Percentiles rank a stretch among this genome's conserved stretches.
phyloP scores from a whole-genome alignment of 345 rosid species.

The Draba incana region DNA sequence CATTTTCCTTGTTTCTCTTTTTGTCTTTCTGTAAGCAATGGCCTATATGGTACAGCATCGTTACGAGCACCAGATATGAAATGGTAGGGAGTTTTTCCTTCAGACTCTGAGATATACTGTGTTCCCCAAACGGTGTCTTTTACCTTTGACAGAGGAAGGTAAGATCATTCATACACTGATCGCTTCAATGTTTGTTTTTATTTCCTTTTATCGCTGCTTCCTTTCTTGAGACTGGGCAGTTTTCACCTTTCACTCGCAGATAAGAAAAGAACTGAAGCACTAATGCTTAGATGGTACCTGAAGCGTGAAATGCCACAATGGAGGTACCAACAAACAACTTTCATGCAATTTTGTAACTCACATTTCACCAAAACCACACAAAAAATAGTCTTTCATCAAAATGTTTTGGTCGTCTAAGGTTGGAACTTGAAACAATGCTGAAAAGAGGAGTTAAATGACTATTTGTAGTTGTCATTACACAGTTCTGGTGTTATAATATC shows the following conservation, averaged over 20 bases:
- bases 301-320: conserved; percentile 74
- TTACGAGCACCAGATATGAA: conserved; percentile 64
- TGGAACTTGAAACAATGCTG: conserved; percentile 78
- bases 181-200: background rate
- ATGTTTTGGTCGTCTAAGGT: conserved; percentile 46
- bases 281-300: conserved; percentile 80
- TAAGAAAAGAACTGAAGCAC: conserved; percentile 67
- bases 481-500: too few relatives aligned
- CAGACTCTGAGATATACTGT: conserved; percentile 65
- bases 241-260: conserved; percentile 50
- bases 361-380: background rate
- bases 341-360: background rate
- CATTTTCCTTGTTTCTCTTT: background rate
- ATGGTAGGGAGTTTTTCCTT: conserved; percentile 91
- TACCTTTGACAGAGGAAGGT: conserved; percentile 86
- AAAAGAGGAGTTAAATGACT: conserved; percentile 53
- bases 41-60: conserved; percentile 74
- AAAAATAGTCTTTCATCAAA: conserved; percentile 2
- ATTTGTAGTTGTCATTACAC: too few relatives aligned
- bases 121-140: conserved; percentile 66
- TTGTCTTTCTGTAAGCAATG: conserved; percentile 59
- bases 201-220: conserved; percentile 1
- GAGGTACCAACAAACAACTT: conserved; percentile 57
- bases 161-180: conserved; percentile 21
- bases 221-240: background rate